Evolutionary conservation across 225 moss, liverwort and hornwort species (phyloP).

Genomic region (Sphagnum tenellum): DNA sequence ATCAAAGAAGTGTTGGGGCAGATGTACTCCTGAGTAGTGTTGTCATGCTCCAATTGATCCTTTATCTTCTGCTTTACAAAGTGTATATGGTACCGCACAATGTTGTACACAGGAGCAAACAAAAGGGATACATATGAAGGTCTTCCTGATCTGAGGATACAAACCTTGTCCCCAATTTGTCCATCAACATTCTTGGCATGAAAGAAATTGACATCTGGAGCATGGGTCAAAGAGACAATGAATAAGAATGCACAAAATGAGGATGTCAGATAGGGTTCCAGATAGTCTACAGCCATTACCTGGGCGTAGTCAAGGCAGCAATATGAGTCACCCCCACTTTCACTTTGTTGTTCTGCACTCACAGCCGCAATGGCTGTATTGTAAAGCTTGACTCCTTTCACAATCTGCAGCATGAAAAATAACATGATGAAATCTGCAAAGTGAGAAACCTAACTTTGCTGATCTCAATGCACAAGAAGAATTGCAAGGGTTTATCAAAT

Average conservation of each 20-base stretch:
- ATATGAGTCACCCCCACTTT: constrained; percentile 90
- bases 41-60: constrained; percentile 95
- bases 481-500: not conserved
- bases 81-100: constrained; percentile 93
- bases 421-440: no score
- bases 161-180: no score
- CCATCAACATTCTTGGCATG: no score
- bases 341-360: constrained; percentile 37
- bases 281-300: constrained; percentile 19
- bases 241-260: no score
- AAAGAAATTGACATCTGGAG: no score
- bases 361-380: constrained; percentile 97
- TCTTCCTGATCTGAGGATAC: no score
- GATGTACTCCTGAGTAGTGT: constrained; percentile 93
- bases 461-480: not conserved
- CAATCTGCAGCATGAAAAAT: constrained; percentile 39
- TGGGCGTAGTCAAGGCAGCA: constrained; percentile 97
- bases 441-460: no score
- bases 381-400: constrained; percentile 87
- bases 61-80: constrained; percentile 96
- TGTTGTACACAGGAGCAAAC: constrained; percentile 33
- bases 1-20: constrained; percentile 82
- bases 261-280: no score
- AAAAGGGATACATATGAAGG: no score
- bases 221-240: no score